phyloP scores from a whole-genome alignment of 2,329 filamentous ascomycete species.

The Curvularia sp. region DNA sequence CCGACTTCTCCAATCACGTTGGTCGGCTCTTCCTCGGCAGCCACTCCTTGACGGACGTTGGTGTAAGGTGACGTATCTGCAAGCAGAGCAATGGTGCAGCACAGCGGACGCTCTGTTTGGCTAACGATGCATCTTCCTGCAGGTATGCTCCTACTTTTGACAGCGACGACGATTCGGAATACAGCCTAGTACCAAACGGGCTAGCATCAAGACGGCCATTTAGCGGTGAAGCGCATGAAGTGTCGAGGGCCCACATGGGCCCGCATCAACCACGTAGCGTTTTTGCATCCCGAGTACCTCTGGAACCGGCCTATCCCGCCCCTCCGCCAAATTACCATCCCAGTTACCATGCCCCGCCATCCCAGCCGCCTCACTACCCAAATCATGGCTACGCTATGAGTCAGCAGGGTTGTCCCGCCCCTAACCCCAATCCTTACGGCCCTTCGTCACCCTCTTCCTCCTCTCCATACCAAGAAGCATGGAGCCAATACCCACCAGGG shows the following conservation, averaged over 20 bases:
- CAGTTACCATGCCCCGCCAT: slow-evolving; percentile 45
- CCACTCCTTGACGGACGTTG: not conserved
- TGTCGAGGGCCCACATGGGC: slow-evolving; percentile 33
- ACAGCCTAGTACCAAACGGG: slow-evolving; percentile 35
- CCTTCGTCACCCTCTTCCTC: slow-evolving; percentile 47
- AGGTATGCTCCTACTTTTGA: slow-evolving; percentile 44
- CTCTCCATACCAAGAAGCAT: slow-evolving; percentile 48
- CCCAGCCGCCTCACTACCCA: slow-evolving; percentile 46
- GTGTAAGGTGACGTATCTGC: slow-evolving; percentile 1
- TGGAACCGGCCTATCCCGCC: slow-evolving; percentile 52
- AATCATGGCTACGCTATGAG: slow-evolving; percentile 44
- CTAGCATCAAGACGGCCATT: slow-evolving; percentile 30
- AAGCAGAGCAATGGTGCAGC: slow-evolving; percentile 2
- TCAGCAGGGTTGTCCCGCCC: slow-evolving; percentile 40
- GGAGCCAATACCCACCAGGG: slow-evolving; percentile 45
- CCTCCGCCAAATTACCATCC: slow-evolving; percentile 66
- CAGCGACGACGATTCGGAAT: slow-evolving; percentile 43
- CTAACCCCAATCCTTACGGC: slow-evolving; percentile 42
- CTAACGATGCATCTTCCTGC: slow-evolving; percentile 12
- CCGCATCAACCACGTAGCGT: slow-evolving; percentile 39
- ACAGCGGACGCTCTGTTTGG: slow-evolving; percentile 6
- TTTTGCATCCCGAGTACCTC: slow-evolving; percentile 48
- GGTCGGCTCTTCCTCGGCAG: slow-evolving; percentile 6
- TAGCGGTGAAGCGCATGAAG: slow-evolving; percentile 43
- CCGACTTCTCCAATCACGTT: slow-evolving; percentile 1